Percentiles rank a stretch among this genome's conserved stretches.
These are phyloP conservation scores for Sordaria brevicollis DNA, from an alignment of 495 filamentous ascomycete species.

Conservation along the genomic window DNA sequence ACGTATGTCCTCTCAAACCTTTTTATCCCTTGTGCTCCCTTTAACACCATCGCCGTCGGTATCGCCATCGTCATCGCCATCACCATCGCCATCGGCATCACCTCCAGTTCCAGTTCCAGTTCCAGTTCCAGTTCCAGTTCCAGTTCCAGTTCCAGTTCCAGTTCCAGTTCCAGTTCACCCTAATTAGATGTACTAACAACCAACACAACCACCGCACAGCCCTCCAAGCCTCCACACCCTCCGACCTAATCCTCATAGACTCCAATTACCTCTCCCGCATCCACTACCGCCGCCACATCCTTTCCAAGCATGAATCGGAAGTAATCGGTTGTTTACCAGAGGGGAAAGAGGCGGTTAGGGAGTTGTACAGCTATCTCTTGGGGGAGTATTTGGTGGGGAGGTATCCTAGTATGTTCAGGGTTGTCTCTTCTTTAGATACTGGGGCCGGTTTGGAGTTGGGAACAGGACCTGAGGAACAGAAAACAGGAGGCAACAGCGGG, in stretches of 20 bases:
- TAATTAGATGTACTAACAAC: neutral
- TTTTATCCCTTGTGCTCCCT: too few relatives aligned
- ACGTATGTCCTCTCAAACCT: too few relatives aligned
- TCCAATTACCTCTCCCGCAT: constrained; percentile 51
- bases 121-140: too few relatives aligned
- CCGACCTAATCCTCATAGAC: constrained; percentile 58
- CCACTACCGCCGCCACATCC: constrained; percentile 37
- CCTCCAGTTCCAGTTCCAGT: too few relatives aligned
- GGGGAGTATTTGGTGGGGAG: constrained; percentile 53
- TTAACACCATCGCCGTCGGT: too few relatives aligned
- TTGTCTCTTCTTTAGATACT: too few relatives aligned
- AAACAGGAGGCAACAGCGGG: too few relatives aligned
- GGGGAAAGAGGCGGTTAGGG: constrained; percentile 40
- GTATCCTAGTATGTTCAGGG: constrained; percentile 53
- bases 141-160: too few relatives aligned
- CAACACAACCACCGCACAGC: constrained; percentile 9
- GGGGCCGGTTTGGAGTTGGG: too few relatives aligned
- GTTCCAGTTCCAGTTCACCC: neutral
- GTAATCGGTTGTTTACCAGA: constrained; percentile 35
- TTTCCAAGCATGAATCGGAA: constrained; percentile 38
- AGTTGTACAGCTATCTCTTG: constrained; percentile 57
- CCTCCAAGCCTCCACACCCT: constrained; percentile 40
- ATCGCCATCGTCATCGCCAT: too few relatives aligned
- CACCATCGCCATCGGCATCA: too few relatives aligned
- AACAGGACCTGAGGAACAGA: too few relatives aligned